Evolutionary conservation across 768 basidiomycete genomes (phyloP).

Genomic region (Trametes gibbosa): DNA sequence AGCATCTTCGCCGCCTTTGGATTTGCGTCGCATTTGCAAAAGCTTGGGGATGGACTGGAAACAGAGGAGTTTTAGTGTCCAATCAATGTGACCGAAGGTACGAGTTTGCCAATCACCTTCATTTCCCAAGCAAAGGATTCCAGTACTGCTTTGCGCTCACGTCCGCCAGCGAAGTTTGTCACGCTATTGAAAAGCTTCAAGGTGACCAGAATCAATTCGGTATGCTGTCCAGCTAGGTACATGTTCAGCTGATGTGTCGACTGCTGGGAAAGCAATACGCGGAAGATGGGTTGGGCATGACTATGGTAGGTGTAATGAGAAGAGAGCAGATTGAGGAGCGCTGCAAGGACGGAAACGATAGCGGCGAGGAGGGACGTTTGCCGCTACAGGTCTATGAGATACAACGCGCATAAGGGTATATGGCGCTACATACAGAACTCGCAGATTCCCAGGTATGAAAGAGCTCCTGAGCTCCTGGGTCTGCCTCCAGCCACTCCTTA

Average conservation of each 20-base stretch:
- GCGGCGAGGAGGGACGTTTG: constrained; percentile 44
- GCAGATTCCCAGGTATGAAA: constrained; percentile 60
- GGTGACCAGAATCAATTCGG: constrained; percentile 63
- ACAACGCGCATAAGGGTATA: background rate
- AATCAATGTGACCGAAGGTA: background rate
- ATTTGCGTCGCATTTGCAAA: constrained; percentile 66
- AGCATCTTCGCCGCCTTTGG: constrained; percentile 37
- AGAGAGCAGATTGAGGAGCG: constrained; percentile 60
- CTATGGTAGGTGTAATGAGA: constrained; percentile 67
- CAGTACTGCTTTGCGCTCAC: constrained; percentile 57
- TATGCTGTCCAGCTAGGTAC: constrained; percentile 59
- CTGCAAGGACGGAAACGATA: constrained; percentile 53
- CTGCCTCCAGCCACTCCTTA: constrained; percentile 59
- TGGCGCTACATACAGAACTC: constrained; percentile 42
- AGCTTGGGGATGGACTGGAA: constrained; percentile 63
- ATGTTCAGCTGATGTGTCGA: constrained; percentile 58
- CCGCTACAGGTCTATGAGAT: constrained; percentile 30
- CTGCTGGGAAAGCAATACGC: constrained; percentile 51
- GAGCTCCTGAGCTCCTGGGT: constrained; percentile 56
- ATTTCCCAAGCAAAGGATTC: constrained; percentile 79
- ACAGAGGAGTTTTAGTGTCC: background rate
- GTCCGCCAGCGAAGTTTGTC: constrained; percentile 62
- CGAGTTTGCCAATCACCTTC: constrained; percentile 44
- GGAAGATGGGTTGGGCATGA: constrained; percentile 61
- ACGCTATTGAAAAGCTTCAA: constrained; percentile 63